Evolutionary conservation across 2,329 filamentous ascomycete species (phyloP).

Genomic region (Ascosphaera apis): DNA sequence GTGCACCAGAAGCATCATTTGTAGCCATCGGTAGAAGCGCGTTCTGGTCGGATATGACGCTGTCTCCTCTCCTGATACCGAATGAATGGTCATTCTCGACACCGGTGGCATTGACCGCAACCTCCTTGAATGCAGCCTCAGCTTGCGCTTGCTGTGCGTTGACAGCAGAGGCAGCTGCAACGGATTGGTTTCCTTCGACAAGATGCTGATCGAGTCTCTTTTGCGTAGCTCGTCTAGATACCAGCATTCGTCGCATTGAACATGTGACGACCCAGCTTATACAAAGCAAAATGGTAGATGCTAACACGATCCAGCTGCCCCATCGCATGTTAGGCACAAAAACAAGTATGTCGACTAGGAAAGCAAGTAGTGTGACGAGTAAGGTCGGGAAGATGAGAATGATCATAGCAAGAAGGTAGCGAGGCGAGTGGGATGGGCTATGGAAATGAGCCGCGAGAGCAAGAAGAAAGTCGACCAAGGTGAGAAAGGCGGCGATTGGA

Average conservation of each 20-base stretch:
- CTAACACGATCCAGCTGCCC: conserved; percentile 85
- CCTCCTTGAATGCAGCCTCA: no score
- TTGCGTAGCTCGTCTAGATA: conserved; percentile 81
- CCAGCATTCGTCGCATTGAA: conserved; percentile 79
- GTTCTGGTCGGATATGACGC: conserved; percentile 30
- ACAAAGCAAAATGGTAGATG: conserved; percentile 64
- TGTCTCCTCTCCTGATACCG: conserved; percentile 33
- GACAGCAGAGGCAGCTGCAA: conserved; percentile 29
- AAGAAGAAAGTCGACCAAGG: conserved; percentile 62
- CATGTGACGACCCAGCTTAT: conserved; percentile 69
- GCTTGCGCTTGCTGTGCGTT: no score
- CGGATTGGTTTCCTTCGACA: conserved; percentile 42
- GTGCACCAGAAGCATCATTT: conserved; percentile 12
- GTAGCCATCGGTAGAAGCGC: conserved; percentile 26
- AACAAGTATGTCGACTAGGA: conserved; percentile 77
- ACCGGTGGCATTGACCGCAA: no score
- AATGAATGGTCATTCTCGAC: conserved; percentile 27
- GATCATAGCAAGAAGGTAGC: conserved; percentile 64
- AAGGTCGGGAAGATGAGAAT: conserved; percentile 73
- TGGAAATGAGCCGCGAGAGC: conserved; percentile 68
- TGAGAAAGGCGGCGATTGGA: conserved; percentile 68
- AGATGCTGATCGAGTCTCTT: conserved; percentile 77
- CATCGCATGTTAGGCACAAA: conserved; percentile 87
- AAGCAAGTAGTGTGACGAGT: conserved; percentile 61
- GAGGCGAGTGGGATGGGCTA: conserved; percentile 65